A percentile compares a stretch with the other conserved stretches of the same genome.
phyloP scores from a whole-genome alignment of 1,139 yeast genomes.

The Entelexis sorbosivorans region DNA sequence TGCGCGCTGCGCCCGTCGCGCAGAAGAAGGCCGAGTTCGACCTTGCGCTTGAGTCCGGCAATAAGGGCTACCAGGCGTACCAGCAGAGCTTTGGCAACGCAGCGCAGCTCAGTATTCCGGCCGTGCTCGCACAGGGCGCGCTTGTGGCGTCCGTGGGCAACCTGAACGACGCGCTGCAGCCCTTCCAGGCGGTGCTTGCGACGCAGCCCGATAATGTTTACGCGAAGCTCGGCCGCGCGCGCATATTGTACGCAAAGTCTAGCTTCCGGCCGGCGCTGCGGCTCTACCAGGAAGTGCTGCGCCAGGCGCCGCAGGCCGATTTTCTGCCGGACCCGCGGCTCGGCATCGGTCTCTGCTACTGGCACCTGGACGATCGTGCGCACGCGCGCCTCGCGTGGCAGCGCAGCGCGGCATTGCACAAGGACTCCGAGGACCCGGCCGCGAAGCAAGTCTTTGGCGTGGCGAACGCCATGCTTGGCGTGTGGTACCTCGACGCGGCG shows the following conservation, averaged over 20 bases:
- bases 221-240: slow-evolving; percentile 80
- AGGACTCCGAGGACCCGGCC: slow-evolving; percentile 32
- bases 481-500: slow-evolving; percentile 58
- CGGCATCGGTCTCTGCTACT: slow-evolving; percentile 89
- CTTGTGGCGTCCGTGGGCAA: slow-evolving; percentile 51
- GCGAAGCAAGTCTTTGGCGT: slow-evolving; percentile 29
- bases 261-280: slow-evolving; percentile 67
- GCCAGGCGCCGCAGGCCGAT: slow-evolving; percentile 46
- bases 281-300: slow-evolving; percentile 70
- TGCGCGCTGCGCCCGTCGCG: slow-evolving; percentile 32
- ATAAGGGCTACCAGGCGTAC: slow-evolving; percentile 31
- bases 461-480: slow-evolving; percentile 54
- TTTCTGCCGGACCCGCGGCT: slow-evolving; percentile 79
- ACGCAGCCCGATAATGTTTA: slow-evolving; percentile 47
- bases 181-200: slow-evolving; percentile 31
- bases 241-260: slow-evolving; percentile 58
- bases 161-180: slow-evolving; percentile 46
- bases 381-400: slow-evolving; percentile 79
- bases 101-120: slow-evolving; percentile 33
- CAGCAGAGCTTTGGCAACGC: slow-evolving; percentile 34
- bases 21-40: slow-evolving; percentile 26
- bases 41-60: slow-evolving; percentile 28
- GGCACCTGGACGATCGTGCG: slow-evolving; percentile 69
- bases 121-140: slow-evolving; percentile 48
- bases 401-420: slow-evolving; percentile 59